phyloP scores from a whole-genome alignment of 2,329 filamentous ascomycete genomes.

The Aspergillus novofumigatus region DNA sequence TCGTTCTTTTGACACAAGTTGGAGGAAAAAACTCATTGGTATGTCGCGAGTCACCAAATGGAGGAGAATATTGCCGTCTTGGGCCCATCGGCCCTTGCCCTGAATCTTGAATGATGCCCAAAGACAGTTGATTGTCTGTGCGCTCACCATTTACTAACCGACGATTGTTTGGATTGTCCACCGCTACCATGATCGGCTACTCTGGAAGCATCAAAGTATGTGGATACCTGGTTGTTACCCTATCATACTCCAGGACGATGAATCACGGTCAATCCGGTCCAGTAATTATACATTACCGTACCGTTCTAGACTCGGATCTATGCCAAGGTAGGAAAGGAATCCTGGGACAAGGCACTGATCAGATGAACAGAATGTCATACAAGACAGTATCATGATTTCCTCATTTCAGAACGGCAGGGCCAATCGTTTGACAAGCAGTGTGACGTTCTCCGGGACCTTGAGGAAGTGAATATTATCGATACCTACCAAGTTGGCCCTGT shows the following conservation, averaged over 20 bases:
- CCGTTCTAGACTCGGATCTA: background rate
- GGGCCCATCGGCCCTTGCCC: background rate
- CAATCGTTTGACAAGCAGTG: slow-evolving; percentile 15
- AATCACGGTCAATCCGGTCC: background rate
- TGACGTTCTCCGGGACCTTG: slow-evolving; percentile 6
- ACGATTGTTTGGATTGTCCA: background rate
- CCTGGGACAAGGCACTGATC: slow-evolving; percentile 10
- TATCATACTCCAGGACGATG: too few species aligned
- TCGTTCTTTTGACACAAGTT: background rate
- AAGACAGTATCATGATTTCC: slow-evolving; percentile 9
- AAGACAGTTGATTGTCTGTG: background rate
- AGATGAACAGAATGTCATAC: slow-evolving; percentile 18
- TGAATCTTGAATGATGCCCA: background rate
- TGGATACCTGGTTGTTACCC: background rate
- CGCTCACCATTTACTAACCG: background rate
- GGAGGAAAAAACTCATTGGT: background rate
- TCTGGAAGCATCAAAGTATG: background rate
- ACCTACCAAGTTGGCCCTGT: background rate
- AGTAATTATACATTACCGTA: background rate
- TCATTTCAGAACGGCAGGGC: slow-evolving; percentile 7
- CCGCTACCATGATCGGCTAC: background rate
- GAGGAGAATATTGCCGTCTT: background rate
- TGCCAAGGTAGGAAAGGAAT: background rate
- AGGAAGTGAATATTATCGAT: slow-evolving; percentile 2
- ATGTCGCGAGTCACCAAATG: background rate